Base-by-base conservation (phyloP, 164 flowering plant species). In the Tetrastigma voinierianum region DNA sequence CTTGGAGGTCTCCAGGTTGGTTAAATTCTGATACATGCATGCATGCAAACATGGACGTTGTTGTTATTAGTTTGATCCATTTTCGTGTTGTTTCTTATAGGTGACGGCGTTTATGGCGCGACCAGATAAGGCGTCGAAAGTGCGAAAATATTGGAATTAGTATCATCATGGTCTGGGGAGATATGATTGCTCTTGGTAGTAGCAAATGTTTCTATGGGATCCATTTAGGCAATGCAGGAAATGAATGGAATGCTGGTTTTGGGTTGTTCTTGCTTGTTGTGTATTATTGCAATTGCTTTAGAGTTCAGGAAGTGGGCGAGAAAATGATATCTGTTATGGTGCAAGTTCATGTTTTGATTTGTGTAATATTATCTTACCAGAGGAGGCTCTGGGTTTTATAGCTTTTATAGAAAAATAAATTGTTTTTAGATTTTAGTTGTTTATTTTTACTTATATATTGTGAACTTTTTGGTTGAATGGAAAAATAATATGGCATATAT, bases 141-240 rank as follows among this genome's bases (percentile, higher is more conserved):
- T 61, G 46, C 66, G 96, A 32, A 83, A 77, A 58, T 90, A 83
- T 60, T 90, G 93, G 96, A 88, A 84, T 62, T 86, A 90, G 91
- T 88, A 86, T 70, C 96, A 90, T 61, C 48, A 74, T 49, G 53
- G 17, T 25, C 70, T 82, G 13, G 93, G 96, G 57, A 85, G 89
- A 61, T 13, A 4, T 83, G 65, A 64, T 90, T 15, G 23, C 69
- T 18, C 59, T 86, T 32, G 83, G n/a, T 86, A 3, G 68, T 79
- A 12, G 67, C 70, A 43, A 90, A 90, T 62, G 68, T 85, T 24
- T 88, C 82, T 85, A 86, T 61, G 96, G 96, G 6, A 81, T 87
- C n/a, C 81, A 81, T 70, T 64, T 86, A 23, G 89, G 80, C 7
- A 67, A 70, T 8, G 79, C 73, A 40, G 87, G 84, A 5, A 60